Conservation (phyloP, 2,329 filamentous ascomycete genomes). For the Trichoderma koningiopsis region DNA sequence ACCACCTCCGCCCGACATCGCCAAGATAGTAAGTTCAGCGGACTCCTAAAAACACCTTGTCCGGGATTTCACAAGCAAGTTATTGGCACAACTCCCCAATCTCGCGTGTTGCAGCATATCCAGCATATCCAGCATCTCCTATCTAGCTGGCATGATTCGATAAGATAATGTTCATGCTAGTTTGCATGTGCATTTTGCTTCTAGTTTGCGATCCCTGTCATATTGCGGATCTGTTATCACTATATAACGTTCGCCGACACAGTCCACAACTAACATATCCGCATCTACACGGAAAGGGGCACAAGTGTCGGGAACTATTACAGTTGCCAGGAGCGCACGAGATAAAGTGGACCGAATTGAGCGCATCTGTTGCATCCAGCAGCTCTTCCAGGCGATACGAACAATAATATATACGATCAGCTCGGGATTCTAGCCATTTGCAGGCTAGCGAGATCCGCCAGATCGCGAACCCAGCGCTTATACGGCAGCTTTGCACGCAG, state of each 20-base stretch:
- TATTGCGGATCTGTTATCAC: background rate
- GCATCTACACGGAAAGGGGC: background rate
- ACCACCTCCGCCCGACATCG: background rate
- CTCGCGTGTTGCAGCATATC: background rate
- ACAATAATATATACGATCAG: background rate
- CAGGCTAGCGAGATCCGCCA: slow-evolving; percentile 14
- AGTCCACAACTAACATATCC: background rate
- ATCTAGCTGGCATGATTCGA: background rate
- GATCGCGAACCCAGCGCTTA: background rate
- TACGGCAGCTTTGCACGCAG: background rate
- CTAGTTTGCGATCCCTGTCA: background rate
- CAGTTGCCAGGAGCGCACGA: background rate
- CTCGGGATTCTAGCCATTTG: slow-evolving; percentile 14
- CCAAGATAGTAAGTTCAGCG: background rate
- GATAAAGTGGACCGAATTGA: background rate
- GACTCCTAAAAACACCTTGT: too few species aligned
- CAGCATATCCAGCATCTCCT: background rate
- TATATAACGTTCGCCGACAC: too few species aligned
- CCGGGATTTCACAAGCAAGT: background rate
- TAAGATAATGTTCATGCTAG: background rate
- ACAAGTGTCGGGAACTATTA: background rate
- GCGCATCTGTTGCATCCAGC: background rate
- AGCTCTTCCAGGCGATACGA: background rate
- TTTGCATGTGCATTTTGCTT: background rate
- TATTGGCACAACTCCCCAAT: background rate